Evolutionary conservation across 805 yeast species (phyloP).

Genomic region (Yarrowia bubula): DNA sequence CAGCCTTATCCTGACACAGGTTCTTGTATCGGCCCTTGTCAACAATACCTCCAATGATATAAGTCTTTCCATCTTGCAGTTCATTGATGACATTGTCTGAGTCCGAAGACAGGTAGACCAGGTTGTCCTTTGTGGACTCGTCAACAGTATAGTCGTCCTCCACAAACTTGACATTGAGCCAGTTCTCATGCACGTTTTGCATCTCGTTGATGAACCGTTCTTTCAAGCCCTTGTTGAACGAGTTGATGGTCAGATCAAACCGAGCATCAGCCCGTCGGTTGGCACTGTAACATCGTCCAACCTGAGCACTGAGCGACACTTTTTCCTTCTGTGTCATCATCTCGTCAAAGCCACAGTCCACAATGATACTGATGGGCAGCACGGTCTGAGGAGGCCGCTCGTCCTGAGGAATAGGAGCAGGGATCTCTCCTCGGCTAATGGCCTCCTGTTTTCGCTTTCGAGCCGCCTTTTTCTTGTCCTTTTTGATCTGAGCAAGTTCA

Average conservation of each 20-base stretch:
- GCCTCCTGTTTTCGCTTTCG: slow-evolving; percentile 15
- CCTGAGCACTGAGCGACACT: slow-evolving; percentile 71
- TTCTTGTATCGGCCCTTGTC: slow-evolving; percentile 88
- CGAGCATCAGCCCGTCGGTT: slow-evolving; percentile 60
- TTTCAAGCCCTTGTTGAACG: slow-evolving; percentile 64
- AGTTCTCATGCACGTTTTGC: slow-evolving; percentile 53
- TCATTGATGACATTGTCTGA: slow-evolving; percentile 66
- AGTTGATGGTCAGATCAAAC: slow-evolving; percentile 58
- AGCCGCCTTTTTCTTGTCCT: slow-evolving; percentile 47
- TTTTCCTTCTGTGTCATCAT: slow-evolving; percentile 74
- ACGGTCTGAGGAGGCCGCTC: slow-evolving; percentile 29
- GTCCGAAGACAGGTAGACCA: slow-evolving; percentile 81
- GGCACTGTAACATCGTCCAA: slow-evolving; percentile 77
- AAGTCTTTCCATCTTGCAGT: slow-evolving; percentile 67
- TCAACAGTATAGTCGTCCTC: slow-evolving; percentile 42
- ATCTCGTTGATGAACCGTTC: slow-evolving; percentile 65
- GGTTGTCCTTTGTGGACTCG: slow-evolving; percentile 40
- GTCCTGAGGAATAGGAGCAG: slow-evolving; percentile 30
- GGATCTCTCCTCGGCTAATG: slow-evolving; percentile 37
- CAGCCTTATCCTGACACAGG: slow-evolving; percentile 79
- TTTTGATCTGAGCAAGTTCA: slow-evolving; percentile 52
- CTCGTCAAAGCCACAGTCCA: slow-evolving; percentile 91
- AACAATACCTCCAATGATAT: slow-evolving; percentile 92
- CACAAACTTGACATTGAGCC: slow-evolving; percentile 63
- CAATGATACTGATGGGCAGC: slow-evolving; percentile 55